phyloP scores from a whole-genome alignment of 2,329 filamentous ascomycete species.

The Colletotrichum chlorophyti region DNA sequence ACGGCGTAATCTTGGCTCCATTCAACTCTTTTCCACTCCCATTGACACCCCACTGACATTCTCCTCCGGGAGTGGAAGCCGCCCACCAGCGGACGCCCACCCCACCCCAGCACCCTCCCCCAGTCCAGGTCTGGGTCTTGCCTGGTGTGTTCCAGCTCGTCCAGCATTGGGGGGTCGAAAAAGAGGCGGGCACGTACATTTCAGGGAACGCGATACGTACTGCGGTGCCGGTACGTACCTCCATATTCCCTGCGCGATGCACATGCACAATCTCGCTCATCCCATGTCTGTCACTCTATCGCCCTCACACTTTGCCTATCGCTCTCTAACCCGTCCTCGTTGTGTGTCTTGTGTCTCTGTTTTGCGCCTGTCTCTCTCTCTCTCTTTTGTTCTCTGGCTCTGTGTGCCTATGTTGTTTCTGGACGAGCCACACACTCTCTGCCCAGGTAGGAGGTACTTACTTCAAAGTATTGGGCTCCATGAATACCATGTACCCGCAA shows the following conservation, averaged over 20 bases:
- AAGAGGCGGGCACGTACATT: neutral
- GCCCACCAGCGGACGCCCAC: neutral
- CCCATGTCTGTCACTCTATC: slow-evolving; percentile 25
- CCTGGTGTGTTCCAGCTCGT: neutral
- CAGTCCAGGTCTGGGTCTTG: slow-evolving; percentile 2
- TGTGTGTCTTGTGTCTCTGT: neutral
- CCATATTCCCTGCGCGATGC: neutral
- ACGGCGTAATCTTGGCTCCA: slow-evolving; percentile 23
- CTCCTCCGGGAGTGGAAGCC: too few species aligned
- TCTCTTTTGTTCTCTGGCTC: slow-evolving; percentile 16
- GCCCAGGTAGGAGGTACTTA: too few species aligned
- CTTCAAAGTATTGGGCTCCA: too few species aligned
- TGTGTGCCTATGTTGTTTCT: slow-evolving; percentile 10
- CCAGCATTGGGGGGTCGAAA: neutral
- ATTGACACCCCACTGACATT: slow-evolving; percentile 8
- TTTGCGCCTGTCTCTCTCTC: neutral
- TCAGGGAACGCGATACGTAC: neutral
- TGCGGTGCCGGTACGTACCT: slow-evolving; percentile 12
- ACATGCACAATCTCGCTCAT: slow-evolving; percentile 23
- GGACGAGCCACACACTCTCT: neutral
- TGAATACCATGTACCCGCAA: slow-evolving; percentile 3
- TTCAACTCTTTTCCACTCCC: slow-evolving; percentile 20
- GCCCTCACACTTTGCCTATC: slow-evolving; percentile 2
- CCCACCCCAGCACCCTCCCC: slow-evolving; percentile 16
- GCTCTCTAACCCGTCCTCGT: neutral